phyloP scores from a whole-genome alignment of 2,329 filamentous ascomycete species.

The Phialophora verrucosa region DNA sequence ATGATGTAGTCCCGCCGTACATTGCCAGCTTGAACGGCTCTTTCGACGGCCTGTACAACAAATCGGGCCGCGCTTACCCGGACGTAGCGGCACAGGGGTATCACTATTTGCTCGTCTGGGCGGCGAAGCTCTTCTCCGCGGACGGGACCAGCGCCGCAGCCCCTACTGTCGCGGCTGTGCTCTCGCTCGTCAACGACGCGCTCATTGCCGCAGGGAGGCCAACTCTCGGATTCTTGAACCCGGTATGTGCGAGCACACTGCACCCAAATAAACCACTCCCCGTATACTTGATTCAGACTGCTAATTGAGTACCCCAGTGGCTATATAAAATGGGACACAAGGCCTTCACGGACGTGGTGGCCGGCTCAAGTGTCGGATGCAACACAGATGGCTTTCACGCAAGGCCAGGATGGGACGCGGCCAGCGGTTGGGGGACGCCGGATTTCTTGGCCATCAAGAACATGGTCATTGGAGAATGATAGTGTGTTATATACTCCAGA shows the following conservation, averaged over 20 bases:
- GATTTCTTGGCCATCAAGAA: conserved; percentile 1
- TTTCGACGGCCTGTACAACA: background rate
- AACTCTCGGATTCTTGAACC: background rate
- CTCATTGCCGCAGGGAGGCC: background rate
- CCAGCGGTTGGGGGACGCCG: background rate
- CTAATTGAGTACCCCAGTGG: background rate
- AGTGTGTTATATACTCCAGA: background rate
- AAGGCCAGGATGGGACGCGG: background rate
- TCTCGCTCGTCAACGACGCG: conserved; percentile 5
- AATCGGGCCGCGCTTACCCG: background rate
- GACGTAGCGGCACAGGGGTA: background rate
- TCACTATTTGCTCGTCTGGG: background rate
- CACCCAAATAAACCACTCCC: too few species aligned
- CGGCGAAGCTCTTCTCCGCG: background rate
- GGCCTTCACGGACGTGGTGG: background rate
- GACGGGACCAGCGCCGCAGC: background rate
- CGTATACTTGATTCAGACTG: too few species aligned
- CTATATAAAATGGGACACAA: background rate
- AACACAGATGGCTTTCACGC: background rate
- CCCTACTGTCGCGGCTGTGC: background rate
- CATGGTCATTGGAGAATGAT: background rate
- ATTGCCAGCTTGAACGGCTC: background rate
- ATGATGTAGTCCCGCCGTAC: background rate
- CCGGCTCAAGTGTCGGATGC: background rate
- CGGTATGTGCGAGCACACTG: background rate